These are phyloP conservation scores for Aspergillus japonicus DNA, from an alignment of 2,329 filamentous ascomycete genomes.

Conservation along the genomic window DNA sequence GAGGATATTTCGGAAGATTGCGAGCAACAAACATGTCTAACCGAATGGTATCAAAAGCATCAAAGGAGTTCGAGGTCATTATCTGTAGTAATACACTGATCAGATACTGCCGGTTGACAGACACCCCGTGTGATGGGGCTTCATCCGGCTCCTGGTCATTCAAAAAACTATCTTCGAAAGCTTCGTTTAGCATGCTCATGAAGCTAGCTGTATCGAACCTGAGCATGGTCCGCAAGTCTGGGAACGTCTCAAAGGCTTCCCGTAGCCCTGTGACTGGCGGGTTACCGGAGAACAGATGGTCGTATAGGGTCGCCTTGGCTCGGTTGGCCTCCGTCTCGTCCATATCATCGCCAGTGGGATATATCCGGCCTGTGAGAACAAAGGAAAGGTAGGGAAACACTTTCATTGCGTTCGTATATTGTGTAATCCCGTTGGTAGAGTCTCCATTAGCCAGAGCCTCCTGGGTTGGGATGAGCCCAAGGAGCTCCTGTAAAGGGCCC, in stretches of 20 bases:
- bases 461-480: slow-evolving; percentile 47
- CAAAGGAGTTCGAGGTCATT: slow-evolving; percentile 72
- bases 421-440: slow-evolving; percentile 57
- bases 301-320: slow-evolving; percentile 87
- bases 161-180: slow-evolving; percentile 90
- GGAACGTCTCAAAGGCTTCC: slow-evolving; percentile 72
- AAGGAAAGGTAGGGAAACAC: slow-evolving; percentile 95
- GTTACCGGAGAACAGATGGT: slow-evolving; percentile 87
- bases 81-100: slow-evolving; percentile 87
- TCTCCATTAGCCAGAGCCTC: slow-evolving; percentile 33
- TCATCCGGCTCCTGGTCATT: slow-evolving; percentile 72
- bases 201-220: slow-evolving; percentile 90
- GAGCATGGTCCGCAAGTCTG: slow-evolving; percentile 79
- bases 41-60: slow-evolving; percentile 80
- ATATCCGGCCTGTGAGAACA: slow-evolving; percentile 82
- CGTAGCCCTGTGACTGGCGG: slow-evolving; percentile 16
- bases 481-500: slow-evolving; percentile 81
- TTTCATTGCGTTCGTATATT: slow-evolving; percentile 71
- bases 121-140: slow-evolving; percentile 55
- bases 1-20: slow-evolving; percentile 93
- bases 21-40: slow-evolving; percentile 98
- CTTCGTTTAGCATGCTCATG: slow-evolving; percentile 92
- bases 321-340: slow-evolving; percentile 68
- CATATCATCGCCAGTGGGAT: slow-evolving; percentile 78
- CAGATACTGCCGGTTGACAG: slow-evolving; percentile 87